Percentiles rank a stretch among this genome's conserved stretches.
These are phyloP conservation scores for Rubroshorea leprosula DNA, from an alignment of 345 rosid genomes.

Conservation along the genomic window DNA sequence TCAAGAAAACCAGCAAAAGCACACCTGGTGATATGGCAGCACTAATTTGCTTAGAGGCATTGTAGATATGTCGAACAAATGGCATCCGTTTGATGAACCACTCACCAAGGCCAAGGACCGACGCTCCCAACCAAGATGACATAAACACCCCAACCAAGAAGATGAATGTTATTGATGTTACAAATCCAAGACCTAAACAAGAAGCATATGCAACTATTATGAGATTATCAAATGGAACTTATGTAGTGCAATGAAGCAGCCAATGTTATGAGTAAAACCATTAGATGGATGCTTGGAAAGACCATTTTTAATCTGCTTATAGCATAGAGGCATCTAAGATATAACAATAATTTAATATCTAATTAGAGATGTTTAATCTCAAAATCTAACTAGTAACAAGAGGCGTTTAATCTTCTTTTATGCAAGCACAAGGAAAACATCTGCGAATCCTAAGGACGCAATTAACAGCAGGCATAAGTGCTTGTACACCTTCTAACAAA, in stretches of 20 bases:
- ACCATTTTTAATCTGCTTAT: not conserved
- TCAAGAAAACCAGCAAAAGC: not conserved
- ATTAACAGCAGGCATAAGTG: not conserved
- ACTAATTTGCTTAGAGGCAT: slow-evolving; percentile 75
- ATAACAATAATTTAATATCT: not conserved
- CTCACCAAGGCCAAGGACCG: slow-evolving; percentile 62
- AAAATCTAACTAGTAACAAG: not conserved
- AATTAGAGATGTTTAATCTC: not conserved
- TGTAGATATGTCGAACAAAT: slow-evolving; percentile 57
- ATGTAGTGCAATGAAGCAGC: not conserved
- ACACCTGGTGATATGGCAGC: slow-evolving; percentile 73
- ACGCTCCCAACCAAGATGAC: slow-evolving; percentile 79
- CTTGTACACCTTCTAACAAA: not conserved
- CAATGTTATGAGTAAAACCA: not conserved
- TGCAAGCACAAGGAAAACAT: not conserved
- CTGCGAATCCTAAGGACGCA: not conserved
- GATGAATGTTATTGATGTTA: slow-evolving; percentile 64
- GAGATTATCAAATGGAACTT: not conserved
- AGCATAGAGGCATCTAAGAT: not conserved
- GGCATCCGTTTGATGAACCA: slow-evolving; percentile 83
- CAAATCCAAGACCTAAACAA: slow-evolving; percentile 55
- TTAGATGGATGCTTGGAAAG: not conserved
- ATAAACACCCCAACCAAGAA: slow-evolving; percentile 63
- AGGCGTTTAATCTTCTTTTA: not conserved
- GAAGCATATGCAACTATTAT: not conserved